A percentile compares a stretch with the other conserved stretches of the same genome.
Evolutionary conservation across 1,284 basidiomycete genomes (phyloP).

Genomic region (Apiotrichum sp.): DNA sequence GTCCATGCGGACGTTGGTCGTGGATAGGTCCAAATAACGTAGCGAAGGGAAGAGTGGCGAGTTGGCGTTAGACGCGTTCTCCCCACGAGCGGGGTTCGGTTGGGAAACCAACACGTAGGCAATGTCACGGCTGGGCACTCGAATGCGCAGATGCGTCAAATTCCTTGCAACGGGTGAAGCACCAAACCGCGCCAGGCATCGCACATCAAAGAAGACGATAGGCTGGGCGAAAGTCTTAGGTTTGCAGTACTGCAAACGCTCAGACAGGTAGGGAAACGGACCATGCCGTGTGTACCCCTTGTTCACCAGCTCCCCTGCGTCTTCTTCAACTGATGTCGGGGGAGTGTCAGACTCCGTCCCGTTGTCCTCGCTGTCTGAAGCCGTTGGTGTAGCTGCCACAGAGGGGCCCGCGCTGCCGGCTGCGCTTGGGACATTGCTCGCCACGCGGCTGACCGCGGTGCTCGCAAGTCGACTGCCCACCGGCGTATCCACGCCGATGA

Average conservation of each 20-base stretch:
- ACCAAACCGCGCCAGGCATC: slow-evolving; percentile 42
- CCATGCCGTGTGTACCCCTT: slow-evolving; percentile 45
- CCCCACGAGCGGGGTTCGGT: slow-evolving; percentile 1
- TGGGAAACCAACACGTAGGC: slow-evolving; percentile 34
- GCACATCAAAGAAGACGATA: slow-evolving; percentile 48
- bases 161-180: slow-evolving; percentile 35
- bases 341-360: slow-evolving; percentile 27
- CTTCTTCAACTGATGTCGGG: slow-evolving; percentile 29
- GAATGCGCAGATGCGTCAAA: slow-evolving; percentile 43
- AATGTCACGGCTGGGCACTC: slow-evolving; percentile 44
- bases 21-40: slow-evolving; percentile 46
- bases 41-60: slow-evolving; percentile 35
- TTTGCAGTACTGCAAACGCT: slow-evolving; percentile 30
- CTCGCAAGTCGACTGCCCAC: not conserved
- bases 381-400: slow-evolving; percentile 11
- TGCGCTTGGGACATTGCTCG: not conserved
- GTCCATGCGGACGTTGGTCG: slow-evolving; percentile 47
- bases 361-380: slow-evolving; percentile 11
- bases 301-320: slow-evolving; percentile 14
- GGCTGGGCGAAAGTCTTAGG: slow-evolving; percentile 48
- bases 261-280: slow-evolving; percentile 43
- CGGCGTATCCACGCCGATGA: slow-evolving; percentile 6
- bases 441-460: not conserved
- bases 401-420: not conserved
- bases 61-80: not conserved